These are phyloP conservation scores for Pterocarpus santalinus DNA, from an alignment of 306 rosid species.

Conservation along the genomic window DNA sequence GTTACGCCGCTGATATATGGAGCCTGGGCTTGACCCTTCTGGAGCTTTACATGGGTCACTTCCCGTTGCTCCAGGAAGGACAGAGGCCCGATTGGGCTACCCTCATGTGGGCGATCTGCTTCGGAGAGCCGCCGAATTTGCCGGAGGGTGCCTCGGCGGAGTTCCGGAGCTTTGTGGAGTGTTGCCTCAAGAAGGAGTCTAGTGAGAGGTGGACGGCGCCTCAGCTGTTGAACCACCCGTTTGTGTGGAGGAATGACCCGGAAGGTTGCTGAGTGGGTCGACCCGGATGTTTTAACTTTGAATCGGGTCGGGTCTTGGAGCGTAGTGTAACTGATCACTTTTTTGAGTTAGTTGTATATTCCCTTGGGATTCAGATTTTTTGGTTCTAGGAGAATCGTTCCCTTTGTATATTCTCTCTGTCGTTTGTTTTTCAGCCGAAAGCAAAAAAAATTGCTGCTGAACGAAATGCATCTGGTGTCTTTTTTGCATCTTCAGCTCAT, in stretches of 20 bases:
- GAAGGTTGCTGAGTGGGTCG: neutral
- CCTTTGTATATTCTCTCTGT: conserved; percentile 22
- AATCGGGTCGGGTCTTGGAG: conserved; percentile 7
- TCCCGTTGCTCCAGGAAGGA: conserved; percentile 82
- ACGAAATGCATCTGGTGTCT: conserved; percentile 1
- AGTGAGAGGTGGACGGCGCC: conserved; percentile 77
- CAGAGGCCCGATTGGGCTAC: conserved; percentile 95
- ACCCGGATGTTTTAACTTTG: conserved; percentile 1
- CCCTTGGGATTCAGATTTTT: conserved; percentile 27
- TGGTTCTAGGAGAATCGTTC: conserved; percentile 15
- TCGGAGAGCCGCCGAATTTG: conserved; percentile 75
- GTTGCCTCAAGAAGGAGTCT: conserved; percentile 87
- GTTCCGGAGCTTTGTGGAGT: conserved; percentile 68
- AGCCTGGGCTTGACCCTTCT: conserved; percentile 86
- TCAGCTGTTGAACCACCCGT: conserved; percentile 79
- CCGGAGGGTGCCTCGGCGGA: conserved; percentile 70
- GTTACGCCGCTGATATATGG: conserved; percentile 88
- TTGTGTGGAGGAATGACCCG: conserved; percentile 52
- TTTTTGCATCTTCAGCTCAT: neutral
- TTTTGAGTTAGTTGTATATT: conserved; percentile 42
- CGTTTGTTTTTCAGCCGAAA: neutral
- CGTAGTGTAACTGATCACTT: neutral
- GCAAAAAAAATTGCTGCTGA: conserved; percentile 27
- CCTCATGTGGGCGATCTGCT: conserved; percentile 90
- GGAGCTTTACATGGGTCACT: conserved; percentile 92